Evolutionary conservation across 1,284 basidiomycete genomes (phyloP), one percentile per base, ranked within the genome.

Genomic region (Rhodofomes roseus): DNA sequence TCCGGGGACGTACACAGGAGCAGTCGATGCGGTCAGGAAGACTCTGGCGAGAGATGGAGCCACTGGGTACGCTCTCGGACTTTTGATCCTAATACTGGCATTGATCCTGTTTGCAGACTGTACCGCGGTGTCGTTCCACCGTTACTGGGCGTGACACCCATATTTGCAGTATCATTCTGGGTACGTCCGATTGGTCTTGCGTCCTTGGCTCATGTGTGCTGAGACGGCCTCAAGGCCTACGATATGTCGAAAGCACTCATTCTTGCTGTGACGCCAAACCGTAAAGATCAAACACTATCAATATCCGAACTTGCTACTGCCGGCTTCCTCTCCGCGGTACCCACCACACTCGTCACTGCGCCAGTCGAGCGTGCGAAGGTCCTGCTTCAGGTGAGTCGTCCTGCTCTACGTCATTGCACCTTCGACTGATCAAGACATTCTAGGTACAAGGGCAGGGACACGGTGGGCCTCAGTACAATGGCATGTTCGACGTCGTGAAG

Each of bases 131-230:
- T 99, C 78, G 91, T 96, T 2, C 96, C 97, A 27, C 97, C 97
- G 55, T 78, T 99, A 63, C 79, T 98, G 39, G 97, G 97, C 57
- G 95, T 99, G 34, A 98, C 97, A 2, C 97, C 97, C 53, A 99
- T 99, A 72, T 99, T 99, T 72, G 97, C 97, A 14, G 81, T 99
- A 50, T 98, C 95, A 3, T 99, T 99, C 81, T 98, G 96, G 95
- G 94, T 93, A 72, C 63, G 83, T 71, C 39, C 39, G 57, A 29
- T 53, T 36, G 53, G 27, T 12, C 34, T 0, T 4, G 37, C 25
- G 37, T 27, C 43, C 25, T 4, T 16, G 31, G 14, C 8, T 6
- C 2, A n/a, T 39, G 20, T 7, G 16, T 41, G n/a, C 57, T 48
- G 60, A 53, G 31, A 39, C 23, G 31, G 14, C 18, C 12, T 27